These are phyloP conservation scores for Ambrosia hybrid DNA, from an alignment of 140 eudicot genomes.

Conservation along the genomic window DNA sequence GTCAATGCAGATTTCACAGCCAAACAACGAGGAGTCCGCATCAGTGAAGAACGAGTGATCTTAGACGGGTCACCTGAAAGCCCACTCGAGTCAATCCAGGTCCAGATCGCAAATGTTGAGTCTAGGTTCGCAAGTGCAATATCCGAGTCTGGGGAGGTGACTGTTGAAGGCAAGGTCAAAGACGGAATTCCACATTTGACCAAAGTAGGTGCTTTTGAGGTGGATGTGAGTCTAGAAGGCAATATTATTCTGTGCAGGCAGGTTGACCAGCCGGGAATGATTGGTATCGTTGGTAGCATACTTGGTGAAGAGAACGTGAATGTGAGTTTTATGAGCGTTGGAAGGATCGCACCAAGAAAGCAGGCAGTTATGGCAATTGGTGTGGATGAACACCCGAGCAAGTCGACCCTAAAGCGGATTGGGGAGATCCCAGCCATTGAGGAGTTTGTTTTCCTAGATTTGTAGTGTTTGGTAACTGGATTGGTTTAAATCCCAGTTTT, in stretches of 20 bases:
- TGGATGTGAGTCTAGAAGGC: slow-evolving; percentile 94
- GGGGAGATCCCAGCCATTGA: slow-evolving; percentile 86
- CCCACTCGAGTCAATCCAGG: slow-evolving; percentile 82
- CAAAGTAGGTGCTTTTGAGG: slow-evolving; percentile 90
- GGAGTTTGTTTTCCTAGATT: slow-evolving; percentile 82
- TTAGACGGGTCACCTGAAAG: slow-evolving; percentile 86
- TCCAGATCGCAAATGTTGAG: slow-evolving; percentile 84
- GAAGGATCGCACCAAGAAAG: slow-evolving; percentile 84
- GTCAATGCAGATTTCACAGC: slow-evolving; percentile 95
- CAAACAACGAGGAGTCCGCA: slow-evolving; percentile 81
- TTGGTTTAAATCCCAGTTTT: slow-evolving; percentile 36
- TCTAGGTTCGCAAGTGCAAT: slow-evolving; percentile 84
- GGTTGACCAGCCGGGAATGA: slow-evolving; percentile 96
- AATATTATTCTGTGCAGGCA: slow-evolving; percentile 85
- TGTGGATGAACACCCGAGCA: slow-evolving; percentile 92
- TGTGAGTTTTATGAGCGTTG: slow-evolving; percentile 96
- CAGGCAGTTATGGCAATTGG: slow-evolving; percentile 97
- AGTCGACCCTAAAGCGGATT: slow-evolving; percentile 69
- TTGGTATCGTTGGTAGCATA: slow-evolving; percentile 78
- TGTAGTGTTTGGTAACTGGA: slow-evolving; percentile 39
- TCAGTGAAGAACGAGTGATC: slow-evolving; percentile 71
- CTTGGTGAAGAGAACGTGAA: slow-evolving; percentile 92
- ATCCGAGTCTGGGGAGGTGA: slow-evolving; percentile 78
- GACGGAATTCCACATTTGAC: slow-evolving; percentile 94
- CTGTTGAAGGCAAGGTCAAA: slow-evolving; percentile 80